phyloP scores from a whole-genome alignment of 2,329 filamentous ascomycete genomes.

The Fusarium xyrophilum region DNA sequence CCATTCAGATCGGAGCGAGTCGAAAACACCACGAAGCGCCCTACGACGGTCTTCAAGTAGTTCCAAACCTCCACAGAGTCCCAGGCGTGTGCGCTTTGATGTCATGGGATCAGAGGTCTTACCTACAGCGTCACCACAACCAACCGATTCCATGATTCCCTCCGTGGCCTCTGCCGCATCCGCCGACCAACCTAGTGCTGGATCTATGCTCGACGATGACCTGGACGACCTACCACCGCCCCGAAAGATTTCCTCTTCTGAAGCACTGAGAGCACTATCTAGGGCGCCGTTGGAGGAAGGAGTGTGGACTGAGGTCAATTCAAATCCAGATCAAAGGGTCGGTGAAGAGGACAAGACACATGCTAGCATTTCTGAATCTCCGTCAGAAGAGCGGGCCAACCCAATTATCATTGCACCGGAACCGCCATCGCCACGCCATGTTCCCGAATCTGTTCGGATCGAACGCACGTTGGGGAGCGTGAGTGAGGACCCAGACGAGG shows the following conservation, averaged over 20 bases:
- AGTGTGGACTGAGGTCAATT: constrained; percentile 59
- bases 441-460: constrained; percentile 28
- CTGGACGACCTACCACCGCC: constrained; percentile 53
- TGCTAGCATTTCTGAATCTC: constrained; percentile 7
- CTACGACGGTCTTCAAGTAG: constrained; percentile 63
- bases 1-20: constrained; percentile 61
- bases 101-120: constrained; percentile 67
- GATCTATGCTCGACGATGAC: constrained; percentile 49
- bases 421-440: constrained; percentile 22
- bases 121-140: constrained; percentile 63
- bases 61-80: constrained; percentile 58
- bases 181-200: constrained; percentile 40
- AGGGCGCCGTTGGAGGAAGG: constrained; percentile 58
- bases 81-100: constrained; percentile 68
- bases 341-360: constrained; percentile 28
- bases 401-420: constrained; percentile 24
- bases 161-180: constrained; percentile 37
- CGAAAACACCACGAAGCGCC: constrained; percentile 60
- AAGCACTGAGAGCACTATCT: constrained; percentile 60
- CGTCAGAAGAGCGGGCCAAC: neutral
- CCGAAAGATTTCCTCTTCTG: constrained; percentile 63
- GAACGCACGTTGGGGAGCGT: constrained; percentile 35
- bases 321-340: constrained; percentile 41
- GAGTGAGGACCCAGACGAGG: constrained; percentile 40
- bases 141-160: constrained; percentile 44